A percentile compares a stretch with the other conserved stretches of the same genome.
Evolutionary conservation across 306 rosid species (phyloP).

Genomic region (Cyamopsis tetragonoloba): DNA sequence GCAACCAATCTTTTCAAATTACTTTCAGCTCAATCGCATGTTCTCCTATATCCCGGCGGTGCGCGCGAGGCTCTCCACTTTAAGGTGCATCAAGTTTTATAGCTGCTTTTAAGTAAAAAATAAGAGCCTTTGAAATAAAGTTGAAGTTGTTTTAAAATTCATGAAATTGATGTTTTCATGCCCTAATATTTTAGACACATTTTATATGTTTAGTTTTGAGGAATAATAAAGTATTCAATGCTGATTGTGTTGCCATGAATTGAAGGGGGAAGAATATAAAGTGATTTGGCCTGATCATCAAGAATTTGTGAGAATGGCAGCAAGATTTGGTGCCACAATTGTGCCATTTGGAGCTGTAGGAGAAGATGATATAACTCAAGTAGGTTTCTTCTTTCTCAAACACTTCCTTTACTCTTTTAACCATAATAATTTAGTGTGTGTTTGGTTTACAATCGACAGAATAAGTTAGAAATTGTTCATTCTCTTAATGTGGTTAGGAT

Average conservation of each 20-base stretch:
- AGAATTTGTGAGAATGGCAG: slow-evolving; percentile 97
- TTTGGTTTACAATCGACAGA: too few species aligned
- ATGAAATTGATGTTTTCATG: neutral
- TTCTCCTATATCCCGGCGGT: slow-evolving; percentile 95
- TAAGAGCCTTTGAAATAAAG: too few species aligned
- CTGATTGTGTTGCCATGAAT: slow-evolving; percentile 21
- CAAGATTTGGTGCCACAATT: slow-evolving; percentile 85
- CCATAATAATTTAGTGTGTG: neutral
- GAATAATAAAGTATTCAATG: neutral
- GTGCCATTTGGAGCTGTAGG: slow-evolving; percentile 97
- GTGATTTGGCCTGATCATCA: slow-evolving; percentile 81
- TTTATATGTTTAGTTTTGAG: neutral
- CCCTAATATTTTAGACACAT: neutral
- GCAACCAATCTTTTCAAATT: slow-evolving; percentile 61
- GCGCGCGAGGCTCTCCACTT: slow-evolving; percentile 87
- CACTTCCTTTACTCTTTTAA: neutral
- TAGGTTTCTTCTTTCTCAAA: slow-evolving; percentile 39
- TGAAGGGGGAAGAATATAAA: slow-evolving; percentile 85
- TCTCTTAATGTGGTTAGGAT: too few species aligned
- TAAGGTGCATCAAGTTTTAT: slow-evolving; percentile 53
- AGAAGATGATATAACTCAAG: slow-evolving; percentile 78
- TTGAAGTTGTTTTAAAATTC: too few species aligned
- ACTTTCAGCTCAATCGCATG: slow-evolving; percentile 64
- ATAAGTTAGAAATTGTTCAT: neutral
- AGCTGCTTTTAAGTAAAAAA: too few species aligned